phyloP scores from a whole-genome alignment of 352 stramenopile species.

The Globisporangium canariense region DNA sequence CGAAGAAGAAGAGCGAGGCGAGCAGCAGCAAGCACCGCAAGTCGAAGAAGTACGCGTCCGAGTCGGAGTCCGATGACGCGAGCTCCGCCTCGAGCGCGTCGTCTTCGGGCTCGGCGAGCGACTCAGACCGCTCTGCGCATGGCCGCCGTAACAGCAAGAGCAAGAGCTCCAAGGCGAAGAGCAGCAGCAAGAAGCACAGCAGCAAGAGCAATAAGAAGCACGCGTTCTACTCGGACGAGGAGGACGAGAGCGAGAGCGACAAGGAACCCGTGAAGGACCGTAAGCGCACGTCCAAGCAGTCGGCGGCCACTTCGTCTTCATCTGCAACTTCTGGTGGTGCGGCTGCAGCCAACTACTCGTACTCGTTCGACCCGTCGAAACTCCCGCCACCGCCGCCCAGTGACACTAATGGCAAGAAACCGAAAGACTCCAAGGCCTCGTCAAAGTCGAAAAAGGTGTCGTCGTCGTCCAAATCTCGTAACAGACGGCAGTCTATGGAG shows the following conservation, averaged over 20 bases:
- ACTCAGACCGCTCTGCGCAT: conserved; percentile 20
- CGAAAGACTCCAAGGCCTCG: conserved; percentile 18
- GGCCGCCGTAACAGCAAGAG: background rate
- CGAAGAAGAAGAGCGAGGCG: conserved; percentile 39
- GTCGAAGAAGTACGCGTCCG: conserved; percentile 27
- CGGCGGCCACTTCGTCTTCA: conserved; percentile 7
- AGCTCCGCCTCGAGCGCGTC: conserved; percentile 19
- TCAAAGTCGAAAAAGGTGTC: conserved; percentile 21
- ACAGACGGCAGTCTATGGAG: conserved; percentile 31
- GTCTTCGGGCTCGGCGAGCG: conserved; percentile 24
- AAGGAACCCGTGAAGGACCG: conserved; percentile 12
- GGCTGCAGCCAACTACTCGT: conserved; percentile 30
- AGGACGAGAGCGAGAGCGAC: conserved; percentile 12
- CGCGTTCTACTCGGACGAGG: conserved; percentile 25
- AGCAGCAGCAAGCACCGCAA: conserved; percentile 42
- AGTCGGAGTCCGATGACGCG: conserved; percentile 14
- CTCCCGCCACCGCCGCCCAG: conserved; percentile 30
- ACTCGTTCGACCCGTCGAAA: conserved; percentile 51
- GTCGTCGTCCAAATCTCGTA: conserved; percentile 16
- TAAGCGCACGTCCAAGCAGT: conserved; percentile 11
- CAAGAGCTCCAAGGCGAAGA: conserved; percentile 24
- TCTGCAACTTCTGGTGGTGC: conserved; percentile 9
- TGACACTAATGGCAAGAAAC: conserved; percentile 21
- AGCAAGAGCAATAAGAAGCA: conserved; percentile 27
- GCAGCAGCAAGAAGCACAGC: conserved; percentile 28